Conservation (phyloP, 2,329 filamentous ascomycete genomes). For the Colletotrichum echinochloae region DNA sequence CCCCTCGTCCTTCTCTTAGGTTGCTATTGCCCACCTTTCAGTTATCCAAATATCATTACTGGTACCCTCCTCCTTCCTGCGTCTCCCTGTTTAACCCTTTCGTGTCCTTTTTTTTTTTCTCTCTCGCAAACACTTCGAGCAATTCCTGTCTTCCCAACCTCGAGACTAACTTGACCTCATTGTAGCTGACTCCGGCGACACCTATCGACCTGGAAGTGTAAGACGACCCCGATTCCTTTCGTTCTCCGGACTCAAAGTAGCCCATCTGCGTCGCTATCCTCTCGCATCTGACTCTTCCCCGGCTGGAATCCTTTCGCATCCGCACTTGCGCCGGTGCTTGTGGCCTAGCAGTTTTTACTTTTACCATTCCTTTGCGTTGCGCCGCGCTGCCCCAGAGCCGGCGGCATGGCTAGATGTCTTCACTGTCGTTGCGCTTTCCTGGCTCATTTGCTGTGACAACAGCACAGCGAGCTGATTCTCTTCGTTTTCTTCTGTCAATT, state of each 20-base stretch:
- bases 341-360: slow-evolving; percentile 11
- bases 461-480: not conserved
- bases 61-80: slow-evolving; percentile 42
- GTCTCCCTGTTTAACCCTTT: slow-evolving; percentile 40
- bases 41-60: slow-evolving; percentile 40
- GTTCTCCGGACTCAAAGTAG: slow-evolving; percentile 1
- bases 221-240: slow-evolving; percentile 20
- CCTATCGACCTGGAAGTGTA: slow-evolving; percentile 69
- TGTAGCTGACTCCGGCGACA: slow-evolving; percentile 71
- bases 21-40: slow-evolving; percentile 44
- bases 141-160: slow-evolving; percentile 52
- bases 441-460: not conserved
- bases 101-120: slow-evolving; percentile 29
- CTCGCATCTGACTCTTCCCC: not conserved
- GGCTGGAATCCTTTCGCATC: not conserved
- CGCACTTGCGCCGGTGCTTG: slow-evolving; percentile 9
- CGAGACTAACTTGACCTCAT: slow-evolving; percentile 46
- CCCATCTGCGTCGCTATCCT: not conserved
- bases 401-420: not conserved
- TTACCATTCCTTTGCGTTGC: not conserved
- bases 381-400: not conserved
- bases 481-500: not conserved
- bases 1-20: slow-evolving; percentile 48
- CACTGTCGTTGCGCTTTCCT: not conserved
- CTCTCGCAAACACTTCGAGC: slow-evolving; percentile 19